Evolutionary conservation across 495 filamentous ascomycete species (phyloP), one percentile per base, ranked within the genome.

Genomic region (Penicillium canariense): DNA sequence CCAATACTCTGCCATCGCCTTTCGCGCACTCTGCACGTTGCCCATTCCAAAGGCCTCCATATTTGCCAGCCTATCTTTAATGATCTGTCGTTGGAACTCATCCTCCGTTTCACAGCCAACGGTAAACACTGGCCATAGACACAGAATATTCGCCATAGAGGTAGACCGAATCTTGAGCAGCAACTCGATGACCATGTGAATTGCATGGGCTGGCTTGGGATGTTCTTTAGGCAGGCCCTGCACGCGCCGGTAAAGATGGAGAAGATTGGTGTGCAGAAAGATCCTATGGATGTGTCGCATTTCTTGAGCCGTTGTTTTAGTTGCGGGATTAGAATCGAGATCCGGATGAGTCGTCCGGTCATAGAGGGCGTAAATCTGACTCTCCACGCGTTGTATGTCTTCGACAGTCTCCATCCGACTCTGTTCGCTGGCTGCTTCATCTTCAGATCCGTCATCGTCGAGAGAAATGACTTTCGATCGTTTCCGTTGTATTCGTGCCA

Each of bases 1-100:
- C 50, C 50, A 52, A 28, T 52, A 52, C 30, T 40, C 50, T 14
- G 40, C 14, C 50, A 52, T 52, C 17, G 50, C 50, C 18, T 52
- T 40, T 6, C 50, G 50, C 8, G 50, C 50, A n/a, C 38, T 52
- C n/a, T 52, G 38, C 17, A 52, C 50, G 30, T 52, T 52, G 9
- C 50, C 50, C 50, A 52, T 52, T 4, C 50, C 50, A 14, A 44
- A 52, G 0, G 50, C 20, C 28, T 52, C 50, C 50, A 52, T 52
- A 17, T 34, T 45, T 2, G 50, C 15, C 2, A 52, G 40, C 18
- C 50, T 30, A 10, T 34, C 27, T 23, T 45, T 30, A 11, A 52
- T 52, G 20, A 52, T 52, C 2, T 44, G 30, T 12, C 50, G 40
- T 38, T 52, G 50, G 7, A 14, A 18, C 0, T 15, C 38, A 45